Base-by-base conservation (phyloP, 2,329 filamentous ascomycete genomes). In the Sphaerulina populicola region DNA sequence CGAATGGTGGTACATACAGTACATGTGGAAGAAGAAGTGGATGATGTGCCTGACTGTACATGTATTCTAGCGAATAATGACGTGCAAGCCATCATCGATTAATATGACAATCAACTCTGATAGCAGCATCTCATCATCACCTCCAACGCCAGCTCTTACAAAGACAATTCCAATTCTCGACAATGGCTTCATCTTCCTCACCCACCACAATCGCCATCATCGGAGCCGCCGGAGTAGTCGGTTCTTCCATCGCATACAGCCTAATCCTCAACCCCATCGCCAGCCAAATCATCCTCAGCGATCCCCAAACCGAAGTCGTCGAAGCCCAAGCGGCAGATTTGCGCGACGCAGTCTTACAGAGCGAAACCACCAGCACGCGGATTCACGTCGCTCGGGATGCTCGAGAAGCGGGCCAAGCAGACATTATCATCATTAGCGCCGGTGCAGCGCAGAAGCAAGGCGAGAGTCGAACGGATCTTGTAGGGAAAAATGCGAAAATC, bases 361-460 rank as follows among this genome's bases (percentile, higher is more conserved):
- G 67, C 14, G 69, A 70, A 27, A 71, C 68, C 36, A 71, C 68
- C 36, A 64, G 64, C 15, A 74, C 72, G 4, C 69, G 66, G 31
- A 70, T 77, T 3, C 68, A 71, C 27, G 69, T 69, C 1, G 76
- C 71, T 14, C 4, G 14, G n/a, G 70, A 67, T 15, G 68, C 72
- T 46, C 65, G 65, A 18, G 77, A 79, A 56, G 76, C 76, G 1
- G 68, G 71, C n/a, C 72, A 77, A 60, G 73, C 74, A 41, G 76
- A 79, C 58, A 73, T 80, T 29, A 69, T 79, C 6, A 70, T 80
- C 42, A 72, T 79, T 44, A 77, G 76, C 0, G 75, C 76, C 0
- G 77, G 76, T 31, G 74, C 75, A n/a, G 78, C 74, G 60, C 72
- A 75, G 62, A 71, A 71, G 56, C 58, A 64, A 64, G 73, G 72